A percentile compares a stretch with the other conserved stretches of the same genome.
Conservation (phyloP, 2,329 filamentous ascomycete genomes). For the Pseudogymnoascus sp. region DNA sequence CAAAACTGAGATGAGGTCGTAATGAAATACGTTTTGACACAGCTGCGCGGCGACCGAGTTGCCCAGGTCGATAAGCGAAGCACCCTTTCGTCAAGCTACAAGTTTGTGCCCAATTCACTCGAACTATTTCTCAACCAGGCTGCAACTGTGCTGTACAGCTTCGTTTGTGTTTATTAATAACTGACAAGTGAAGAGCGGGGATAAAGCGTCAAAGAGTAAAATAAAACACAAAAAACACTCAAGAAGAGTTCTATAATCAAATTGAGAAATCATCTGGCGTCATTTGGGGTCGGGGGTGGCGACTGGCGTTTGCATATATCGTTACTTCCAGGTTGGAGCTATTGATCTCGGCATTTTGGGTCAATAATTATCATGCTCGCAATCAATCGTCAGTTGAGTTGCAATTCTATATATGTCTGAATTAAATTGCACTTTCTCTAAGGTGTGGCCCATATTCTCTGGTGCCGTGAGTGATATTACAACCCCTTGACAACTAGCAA, state of each 20-base stretch:
- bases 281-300: no score
- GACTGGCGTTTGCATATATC: not conserved
- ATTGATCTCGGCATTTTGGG: not conserved
- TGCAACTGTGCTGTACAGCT: not conserved
- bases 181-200: not conserved
- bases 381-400: not conserved
- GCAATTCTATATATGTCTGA: not conserved
- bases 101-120: not conserved
- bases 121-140: not conserved
- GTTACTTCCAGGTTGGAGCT: not conserved
- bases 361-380: no score
- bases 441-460: not conserved
- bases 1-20: not conserved
- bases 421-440: not conserved
- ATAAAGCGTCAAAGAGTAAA: not conserved
- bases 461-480: not conserved
- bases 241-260: no score
- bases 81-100: not conserved
- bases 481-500: not conserved
- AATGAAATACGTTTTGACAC: not conserved
- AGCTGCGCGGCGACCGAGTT: not conserved
- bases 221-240: not conserved
- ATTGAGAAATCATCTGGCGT: no score
- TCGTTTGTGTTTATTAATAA: not conserved
- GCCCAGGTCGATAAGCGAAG: not conserved